Evolutionary conservation across 2,329 filamentous ascomycete genomes (phyloP), one percentile per base, ranked within the genome.

Genomic region (Salinomyces thailandicus): DNA sequence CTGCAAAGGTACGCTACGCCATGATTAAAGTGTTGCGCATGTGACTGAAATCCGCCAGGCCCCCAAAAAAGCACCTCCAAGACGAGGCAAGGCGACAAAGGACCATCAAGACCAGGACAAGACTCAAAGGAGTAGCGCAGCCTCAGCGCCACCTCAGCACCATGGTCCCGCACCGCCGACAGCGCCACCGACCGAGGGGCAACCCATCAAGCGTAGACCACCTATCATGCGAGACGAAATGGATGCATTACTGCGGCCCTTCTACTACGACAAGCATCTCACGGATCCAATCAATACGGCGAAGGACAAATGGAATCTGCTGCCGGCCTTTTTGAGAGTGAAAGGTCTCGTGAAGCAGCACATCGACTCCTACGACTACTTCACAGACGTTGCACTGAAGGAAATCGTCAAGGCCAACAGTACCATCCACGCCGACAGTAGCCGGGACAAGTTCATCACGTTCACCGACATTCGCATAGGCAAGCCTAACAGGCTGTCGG

Each of bases 351-450:
- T 95, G 36, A 95, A 95, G 62, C 89, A 96, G 68, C 87, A 95
- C 61, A 89, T 94, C 56, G 93, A 98, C 66, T 96, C 91, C 16
- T 98, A 93, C 71, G 95, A 98, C 64, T 94, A 91, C 64, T 96
- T 98, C 52, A 82, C 95, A 48, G 85, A 98, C 51, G 82, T 93
- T 38, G 87, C 96, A 58, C 79, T 98, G 60, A 94, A 94, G 64
- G 87, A 95, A 53, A 98, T 98, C 50, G 81, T 98, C 48, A 79
- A 85, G 57, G 84, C 89, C 35, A 96, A 95, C 59, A 79, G 81
- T 33, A 81, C 78, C 27, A 83, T 98, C 45, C 77, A 82, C 48
- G 86, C 96, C 55, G 83, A 82, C 46, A 82, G 81, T 8, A 18
- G 35, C 16, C 19, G 33, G 26, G 26, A 39, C 47, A 96, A 96